Percentiles rank a stretch among this genome's conserved stretches.
Conservation (phyloP, 768 basidiomycete genomes). For the Coprinopsis sp. region DNA sequence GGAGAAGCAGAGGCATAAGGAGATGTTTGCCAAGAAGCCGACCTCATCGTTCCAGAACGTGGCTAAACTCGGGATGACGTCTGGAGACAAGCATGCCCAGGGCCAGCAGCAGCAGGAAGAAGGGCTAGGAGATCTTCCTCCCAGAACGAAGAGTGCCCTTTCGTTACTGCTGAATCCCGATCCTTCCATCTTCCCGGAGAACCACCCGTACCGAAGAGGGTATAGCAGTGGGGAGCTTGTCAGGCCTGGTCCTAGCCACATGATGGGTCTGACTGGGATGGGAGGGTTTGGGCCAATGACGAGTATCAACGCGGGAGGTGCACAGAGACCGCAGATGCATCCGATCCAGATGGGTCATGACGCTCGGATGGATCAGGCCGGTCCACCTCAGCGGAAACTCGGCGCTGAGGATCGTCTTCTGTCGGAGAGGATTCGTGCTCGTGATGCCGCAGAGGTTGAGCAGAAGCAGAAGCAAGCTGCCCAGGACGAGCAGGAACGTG, state of each 20-base stretch:
- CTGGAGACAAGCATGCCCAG: no score
- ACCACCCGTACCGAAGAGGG: conserved; percentile 54
- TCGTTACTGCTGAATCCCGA: conserved; percentile 71
- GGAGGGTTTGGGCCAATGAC: conserved; percentile 16
- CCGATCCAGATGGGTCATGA: no score
- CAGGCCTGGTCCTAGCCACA: no score
- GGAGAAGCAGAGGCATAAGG: conserved; percentile 60
- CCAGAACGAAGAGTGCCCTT: conserved; percentile 41
- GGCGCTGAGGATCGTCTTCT: no score
- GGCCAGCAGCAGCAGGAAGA: no score
- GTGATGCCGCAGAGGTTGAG: no score
- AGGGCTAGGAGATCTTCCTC: conserved; percentile 13
- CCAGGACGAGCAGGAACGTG: no score
- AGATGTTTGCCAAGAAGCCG: conserved; percentile 72
- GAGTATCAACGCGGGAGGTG: background rate
- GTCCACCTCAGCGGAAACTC: no score
- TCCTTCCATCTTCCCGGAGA: conserved; percentile 51
- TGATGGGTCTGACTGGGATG: conserved; percentile 11
- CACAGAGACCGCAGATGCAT: conserved; percentile 11
- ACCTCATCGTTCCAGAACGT: conserved; percentile 60
- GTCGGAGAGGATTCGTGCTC: no score
- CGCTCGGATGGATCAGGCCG: no score
- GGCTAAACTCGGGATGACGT: conserved; percentile 9
- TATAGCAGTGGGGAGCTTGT: conserved; percentile 45
- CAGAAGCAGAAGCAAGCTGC: no score